Base-by-base conservation (phyloP, 2,329 filamentous ascomycete genomes). In the Penicillium glabrum region DNA sequence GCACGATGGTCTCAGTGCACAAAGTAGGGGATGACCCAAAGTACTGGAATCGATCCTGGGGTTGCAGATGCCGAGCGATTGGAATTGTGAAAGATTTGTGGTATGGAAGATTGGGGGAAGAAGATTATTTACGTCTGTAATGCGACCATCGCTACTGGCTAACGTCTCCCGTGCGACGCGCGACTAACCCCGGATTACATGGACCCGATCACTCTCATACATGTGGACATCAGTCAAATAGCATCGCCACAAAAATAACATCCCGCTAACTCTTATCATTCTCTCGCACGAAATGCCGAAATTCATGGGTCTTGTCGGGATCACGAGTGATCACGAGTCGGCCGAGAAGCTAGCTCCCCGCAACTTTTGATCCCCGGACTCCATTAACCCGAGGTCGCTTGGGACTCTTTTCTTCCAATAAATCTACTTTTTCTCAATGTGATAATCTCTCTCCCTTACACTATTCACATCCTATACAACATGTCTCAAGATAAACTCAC, bases 401-500 rank as follows among this genome's bases (percentile, higher is more conserved):
- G 29, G 27, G 39, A 14, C 24, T 26, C 24, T 26, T 26, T 26
- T 26, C 24, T 26, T 6, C 26, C 53, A n/a, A 57, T 46, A 37
- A 24, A 51, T 10, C 53, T 31, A 14, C 31, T 27, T 58, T 48
- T 29, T 45, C 24, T 50, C 39, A 16, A 14, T 29, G 23, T 19
- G n/a, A 39, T 8, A 41, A 19, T 43, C 3, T 44, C 41, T 41
- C 33, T 8, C 45, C 47, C 24, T 27, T 31, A 14, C 51, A 54
- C 54, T 51, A 27, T 63, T 19, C 26, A 45, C n/a, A 51, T n/a
- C 2, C 1, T n/a, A 49, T 6, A 21, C 33, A 21, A 21, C 16
- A 69, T 70, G 64, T 53, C 55, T n/a, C 58, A 64, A 57, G 64
- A 61, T 49, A 75, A 76, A 52, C 72, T 86, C 35, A 82, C 76